Conservation (phyloP, 345 rosid genomes). For the Moricandia moricandioides region DNA sequence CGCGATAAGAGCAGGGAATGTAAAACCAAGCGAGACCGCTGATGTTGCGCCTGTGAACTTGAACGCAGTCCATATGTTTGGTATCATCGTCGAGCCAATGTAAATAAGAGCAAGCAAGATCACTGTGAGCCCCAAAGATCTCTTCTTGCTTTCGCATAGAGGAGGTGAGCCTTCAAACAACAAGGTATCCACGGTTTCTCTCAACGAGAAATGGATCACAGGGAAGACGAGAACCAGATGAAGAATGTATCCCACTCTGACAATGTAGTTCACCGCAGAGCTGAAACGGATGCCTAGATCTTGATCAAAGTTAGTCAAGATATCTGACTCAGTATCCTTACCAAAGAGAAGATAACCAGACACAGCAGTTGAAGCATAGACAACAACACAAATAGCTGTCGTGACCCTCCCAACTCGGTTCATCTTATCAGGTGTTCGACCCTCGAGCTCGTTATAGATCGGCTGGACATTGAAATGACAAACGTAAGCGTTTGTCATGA, state of each 20-base stretch:
- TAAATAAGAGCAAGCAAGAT: constrained; percentile 58
- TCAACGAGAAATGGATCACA: constrained; percentile 86
- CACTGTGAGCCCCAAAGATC: constrained; percentile 66
- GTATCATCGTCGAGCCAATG: constrained; percentile 86
- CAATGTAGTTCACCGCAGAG: constrained; percentile 75
- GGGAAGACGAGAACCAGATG: constrained; percentile 97
- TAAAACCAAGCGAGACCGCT: constrained; percentile 92
- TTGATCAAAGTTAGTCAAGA: constrained; percentile 82
- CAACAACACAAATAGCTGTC: constrained; percentile 57
- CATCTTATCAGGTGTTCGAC: constrained; percentile 76
- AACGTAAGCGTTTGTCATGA: constrained; percentile 87
- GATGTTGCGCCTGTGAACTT: constrained; percentile 99
- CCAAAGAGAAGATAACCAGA: constrained; percentile 93
- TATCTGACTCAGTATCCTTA: constrained; percentile 71
- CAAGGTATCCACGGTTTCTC: constrained; percentile 76
- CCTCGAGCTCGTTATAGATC: constrained; percentile 85
- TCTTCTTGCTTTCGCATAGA: constrained; percentile 68
- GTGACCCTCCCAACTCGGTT: constrained; percentile 81
- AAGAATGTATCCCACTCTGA: constrained; percentile 81
- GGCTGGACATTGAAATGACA: constrained; percentile 96
- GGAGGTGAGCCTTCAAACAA: constrained; percentile 73
- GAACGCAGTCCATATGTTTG: constrained; percentile 96
- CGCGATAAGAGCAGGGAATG: constrained; percentile 84
- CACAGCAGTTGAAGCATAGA: constrained; percentile 68
- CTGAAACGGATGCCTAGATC: constrained; percentile 85